Base-by-base conservation (phyloP, 208 protist species). In the Acanthamoeba healyi region DNA sequence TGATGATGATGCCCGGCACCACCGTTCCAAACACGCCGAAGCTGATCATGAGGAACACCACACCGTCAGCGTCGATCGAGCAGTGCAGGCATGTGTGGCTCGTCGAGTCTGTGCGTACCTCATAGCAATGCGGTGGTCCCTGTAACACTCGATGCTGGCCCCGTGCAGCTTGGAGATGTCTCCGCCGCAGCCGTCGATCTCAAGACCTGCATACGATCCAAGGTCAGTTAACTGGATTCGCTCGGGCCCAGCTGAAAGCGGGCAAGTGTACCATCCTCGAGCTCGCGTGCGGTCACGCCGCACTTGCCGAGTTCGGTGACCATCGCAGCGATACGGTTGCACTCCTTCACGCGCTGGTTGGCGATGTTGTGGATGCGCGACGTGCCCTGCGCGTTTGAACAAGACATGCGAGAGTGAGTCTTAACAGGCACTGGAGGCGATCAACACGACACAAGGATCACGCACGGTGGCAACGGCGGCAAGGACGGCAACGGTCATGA, bases 41-140 rank as follows among this genome's bases (percentile, higher is more conserved):
- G 74, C 92, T 84, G 74, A 26, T 0, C 38, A 49, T 10, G 22
- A 10, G 22, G 9, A 74, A 74, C 65, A 63, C 10, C 49, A 56
- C 49, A 56, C 12, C 3, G 9, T 19, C 1, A 17, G 7, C 29
- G 32, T 70, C 51, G 51, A 19, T 70, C 7, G 63, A 10, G 26
- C 32, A 29, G 63, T 70, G 58, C n/a, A 24, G 2, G 9, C 14
- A 29, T 38, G 63, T 38, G 63, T 38, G 63, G 32, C 29, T 7
- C 9, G 26, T 14, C 63, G 63, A 24, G 51, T 58, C 14, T 19
- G 63, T 38, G 63, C 63, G 29, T 49, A 84, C 74, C 74, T 95
- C 97, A 98, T 98, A 26, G 97, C 97, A 58, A 98, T 98, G 24
- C 97, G 95, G 94, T 98, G 97, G 95, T 98, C 97, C 42, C 97